phyloP scores from a whole-genome alignment of 208 protist genomes.

The Leishmania lainsoni region DNA sequence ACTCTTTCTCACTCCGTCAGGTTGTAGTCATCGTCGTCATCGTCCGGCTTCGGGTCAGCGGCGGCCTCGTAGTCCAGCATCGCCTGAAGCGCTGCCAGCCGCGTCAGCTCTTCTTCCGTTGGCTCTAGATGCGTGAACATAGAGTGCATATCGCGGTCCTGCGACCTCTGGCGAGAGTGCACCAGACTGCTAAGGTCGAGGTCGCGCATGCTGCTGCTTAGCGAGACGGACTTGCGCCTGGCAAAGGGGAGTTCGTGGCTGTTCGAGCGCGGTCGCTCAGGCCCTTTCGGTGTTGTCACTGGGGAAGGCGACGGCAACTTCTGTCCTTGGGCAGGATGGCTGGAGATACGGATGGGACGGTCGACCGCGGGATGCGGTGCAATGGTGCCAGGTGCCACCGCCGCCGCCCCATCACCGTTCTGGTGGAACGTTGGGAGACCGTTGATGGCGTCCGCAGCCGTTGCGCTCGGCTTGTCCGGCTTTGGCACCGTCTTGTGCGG shows the following conservation, averaged over 20 bases:
- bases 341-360: conserved; percentile 3
- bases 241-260: neutral
- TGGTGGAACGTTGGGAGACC: conserved; percentile 9
- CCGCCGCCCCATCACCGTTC: conserved; percentile 5
- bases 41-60: conserved; percentile 37
- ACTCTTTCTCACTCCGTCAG: conserved; percentile 35
- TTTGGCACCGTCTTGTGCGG: conserved; percentile 5
- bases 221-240: conserved; percentile 18
- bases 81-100: conserved; percentile 62
- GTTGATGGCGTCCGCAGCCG: neutral
- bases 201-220: conserved; percentile 12
- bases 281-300: neutral
- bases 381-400: neutral
- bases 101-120: conserved; percentile 58
- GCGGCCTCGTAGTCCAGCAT: conserved; percentile 52
- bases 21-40: conserved; percentile 48
- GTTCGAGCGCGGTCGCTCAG: neutral
- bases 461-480: neutral
- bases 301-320: conserved; percentile 8
- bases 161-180: conserved; percentile 20
- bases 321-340: conserved; percentile 3
- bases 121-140: conserved; percentile 13
- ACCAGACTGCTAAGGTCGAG: neutral
- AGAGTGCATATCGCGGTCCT: conserved; percentile 12
- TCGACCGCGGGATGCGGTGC: neutral